These are phyloP conservation scores for Apiospora saccharicola DNA, from an alignment of 2,329 filamentous ascomycete species.

Conservation along the genomic window DNA sequence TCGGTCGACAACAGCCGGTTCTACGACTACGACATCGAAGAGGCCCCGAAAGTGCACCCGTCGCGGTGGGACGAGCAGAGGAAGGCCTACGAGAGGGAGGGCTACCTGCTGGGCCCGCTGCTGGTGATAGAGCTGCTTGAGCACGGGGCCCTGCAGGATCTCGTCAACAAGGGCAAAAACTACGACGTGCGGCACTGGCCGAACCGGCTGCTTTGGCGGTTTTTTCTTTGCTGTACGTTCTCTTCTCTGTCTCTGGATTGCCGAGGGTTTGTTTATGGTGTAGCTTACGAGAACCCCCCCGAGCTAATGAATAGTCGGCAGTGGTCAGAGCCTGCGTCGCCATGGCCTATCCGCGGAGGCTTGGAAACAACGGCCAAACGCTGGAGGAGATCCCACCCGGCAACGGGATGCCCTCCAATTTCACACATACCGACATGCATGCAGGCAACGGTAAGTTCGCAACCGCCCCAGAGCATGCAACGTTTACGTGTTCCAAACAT, in stretches of 20 bases:
- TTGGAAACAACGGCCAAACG: neutral
- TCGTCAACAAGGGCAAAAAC: neutral
- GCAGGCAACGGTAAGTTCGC: neutral
- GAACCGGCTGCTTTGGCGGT: slow-evolving; percentile 6
- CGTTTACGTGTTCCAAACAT: no score
- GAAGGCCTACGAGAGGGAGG: neutral
- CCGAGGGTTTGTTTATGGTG: no score
- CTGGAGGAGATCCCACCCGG: neutral
- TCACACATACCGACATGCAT: neutral
- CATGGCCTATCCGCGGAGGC: neutral
- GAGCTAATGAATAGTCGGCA: neutral
- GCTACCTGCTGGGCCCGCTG: neutral
- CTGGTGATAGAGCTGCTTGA: neutral
- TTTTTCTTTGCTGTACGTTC: neutral
- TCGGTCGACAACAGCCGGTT: neutral
- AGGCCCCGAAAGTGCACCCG: neutral
- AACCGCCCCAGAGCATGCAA: neutral
- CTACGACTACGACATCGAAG: neutral
- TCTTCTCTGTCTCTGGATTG: neutral
- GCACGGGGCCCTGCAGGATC: neutral
- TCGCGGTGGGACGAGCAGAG: neutral
- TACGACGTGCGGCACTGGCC: neutral
- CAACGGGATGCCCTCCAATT: neutral
- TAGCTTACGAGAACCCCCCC: neutral
- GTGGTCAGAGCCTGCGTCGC: neutral